Conservation (phyloP, 129 eudicot species). For the Mikania micrantha region DNA sequence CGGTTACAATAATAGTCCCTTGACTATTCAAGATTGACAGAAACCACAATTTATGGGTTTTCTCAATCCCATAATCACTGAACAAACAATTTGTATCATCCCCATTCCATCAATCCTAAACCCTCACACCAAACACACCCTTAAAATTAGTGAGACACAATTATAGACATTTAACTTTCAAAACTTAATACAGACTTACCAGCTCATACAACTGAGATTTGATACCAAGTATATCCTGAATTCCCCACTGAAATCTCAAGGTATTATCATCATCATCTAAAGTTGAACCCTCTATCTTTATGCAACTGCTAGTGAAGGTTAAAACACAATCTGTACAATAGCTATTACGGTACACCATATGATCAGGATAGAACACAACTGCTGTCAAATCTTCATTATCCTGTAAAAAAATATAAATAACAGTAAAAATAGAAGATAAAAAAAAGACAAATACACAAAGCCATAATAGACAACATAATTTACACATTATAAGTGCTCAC, state of each 20-base stretch:
- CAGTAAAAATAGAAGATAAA: not conserved
- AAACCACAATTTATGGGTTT: not conserved
- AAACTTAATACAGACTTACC: conserved; percentile 35
- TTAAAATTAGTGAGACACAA: not conserved
- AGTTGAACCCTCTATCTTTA: conserved; percentile 41
- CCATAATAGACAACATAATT: not conserved
- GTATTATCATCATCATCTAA: conserved; percentile 22
- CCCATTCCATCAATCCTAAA: not conserved
- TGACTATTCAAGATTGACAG: too few species aligned
- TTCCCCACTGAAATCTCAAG: conserved; percentile 41
- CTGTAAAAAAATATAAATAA: conserved; percentile 32
- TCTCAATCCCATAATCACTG: not conserved
- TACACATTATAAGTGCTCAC: conserved; percentile 30
- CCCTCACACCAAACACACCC: conserved; percentile 1
- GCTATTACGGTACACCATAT: conserved; percentile 38
- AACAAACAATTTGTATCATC: not conserved
- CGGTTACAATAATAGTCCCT: too few species aligned
- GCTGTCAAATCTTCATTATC: conserved; percentile 26
- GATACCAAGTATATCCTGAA: conserved; percentile 52
- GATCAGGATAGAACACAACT: conserved; percentile 58
- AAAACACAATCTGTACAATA: conserved; percentile 42
- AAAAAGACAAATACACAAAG: not conserved
- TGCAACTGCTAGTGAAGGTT: conserved; percentile 36
- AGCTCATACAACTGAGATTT: conserved; percentile 47
- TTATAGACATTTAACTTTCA: not conserved